These are phyloP conservation scores for Pelargonium nanum DNA, from an alignment of 345 rosid genomes.

Conservation along the genomic window DNA sequence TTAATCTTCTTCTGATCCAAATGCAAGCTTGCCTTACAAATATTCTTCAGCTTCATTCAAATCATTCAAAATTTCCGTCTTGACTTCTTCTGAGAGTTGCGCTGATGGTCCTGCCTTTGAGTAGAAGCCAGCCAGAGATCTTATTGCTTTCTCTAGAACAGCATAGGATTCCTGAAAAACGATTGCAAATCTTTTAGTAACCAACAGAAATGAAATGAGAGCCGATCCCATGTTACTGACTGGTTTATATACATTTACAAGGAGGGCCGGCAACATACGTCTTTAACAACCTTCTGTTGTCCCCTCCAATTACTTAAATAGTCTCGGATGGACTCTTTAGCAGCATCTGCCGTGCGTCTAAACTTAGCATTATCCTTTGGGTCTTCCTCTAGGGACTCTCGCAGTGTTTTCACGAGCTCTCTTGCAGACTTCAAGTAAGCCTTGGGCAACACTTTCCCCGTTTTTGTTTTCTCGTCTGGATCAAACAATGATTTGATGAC, in stretches of 20 bases:
- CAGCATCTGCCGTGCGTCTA: conserved; percentile 80
- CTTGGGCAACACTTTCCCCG: conserved; percentile 71
- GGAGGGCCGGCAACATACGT: conserved; percentile 33
- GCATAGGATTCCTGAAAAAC: conserved; percentile 63
- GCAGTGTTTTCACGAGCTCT: conserved; percentile 67
- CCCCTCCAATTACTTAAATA: conserved; percentile 81
- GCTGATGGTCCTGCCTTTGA: conserved; percentile 82
- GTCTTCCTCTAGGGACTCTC: conserved; percentile 71
- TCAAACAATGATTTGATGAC: conserved; percentile 60
- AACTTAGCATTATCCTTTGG: conserved; percentile 58
- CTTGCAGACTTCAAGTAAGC: conserved; percentile 84
- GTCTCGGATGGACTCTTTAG: conserved; percentile 76
- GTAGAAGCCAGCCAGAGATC: conserved; percentile 70
- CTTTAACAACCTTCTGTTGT: conserved; percentile 33
- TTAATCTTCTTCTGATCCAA: no score
- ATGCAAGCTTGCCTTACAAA: conserved; percentile 36
- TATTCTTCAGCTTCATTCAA: conserved; percentile 55
- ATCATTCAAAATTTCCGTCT: conserved; percentile 50
- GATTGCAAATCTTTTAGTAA: background rate
- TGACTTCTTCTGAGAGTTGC: conserved; percentile 48
- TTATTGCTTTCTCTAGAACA: conserved; percentile 64
- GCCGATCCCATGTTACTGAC: background rate
- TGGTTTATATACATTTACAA: background rate
- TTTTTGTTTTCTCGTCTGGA: conserved; percentile 67
- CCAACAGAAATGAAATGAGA: background rate